Conservation (phyloP, 768 basidiomycete genomes). For the Lentinula edodes region DNA sequence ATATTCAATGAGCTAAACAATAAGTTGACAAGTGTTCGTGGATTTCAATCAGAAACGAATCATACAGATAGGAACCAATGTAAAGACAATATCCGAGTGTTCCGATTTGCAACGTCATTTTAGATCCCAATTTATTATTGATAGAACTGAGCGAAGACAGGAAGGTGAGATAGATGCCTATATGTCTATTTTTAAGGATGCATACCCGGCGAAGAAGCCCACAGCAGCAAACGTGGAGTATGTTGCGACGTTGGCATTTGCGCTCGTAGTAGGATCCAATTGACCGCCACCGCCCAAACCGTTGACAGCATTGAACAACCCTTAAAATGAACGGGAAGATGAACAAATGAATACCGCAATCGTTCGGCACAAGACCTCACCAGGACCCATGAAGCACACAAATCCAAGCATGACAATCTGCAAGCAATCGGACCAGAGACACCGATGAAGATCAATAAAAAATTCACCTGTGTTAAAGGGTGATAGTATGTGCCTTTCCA, state of each 20-base stretch:
- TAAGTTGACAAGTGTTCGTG: neutral
- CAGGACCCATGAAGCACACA: conserved; percentile 62
- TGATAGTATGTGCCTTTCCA: conserved; percentile 54
- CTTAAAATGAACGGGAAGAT: conserved; percentile 19
- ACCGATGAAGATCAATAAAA: neutral
- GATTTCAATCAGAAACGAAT: neutral
- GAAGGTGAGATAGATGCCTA: neutral
- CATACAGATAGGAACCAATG: conserved; percentile 68
- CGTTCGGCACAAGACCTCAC: conserved; percentile 23
- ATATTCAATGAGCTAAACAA: conserved; percentile 59
- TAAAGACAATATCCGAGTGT: conserved; percentile 73
- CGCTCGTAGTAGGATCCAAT: conserved; percentile 55
- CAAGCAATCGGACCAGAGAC: neutral
- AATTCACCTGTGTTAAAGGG: conserved; percentile 43
- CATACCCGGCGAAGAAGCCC: conserved; percentile 71
- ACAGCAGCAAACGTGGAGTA: conserved; percentile 60
- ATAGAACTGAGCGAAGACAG: conserved; percentile 43
- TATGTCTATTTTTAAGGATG: neutral
- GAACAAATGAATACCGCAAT: conserved; percentile 11
- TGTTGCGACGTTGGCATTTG: conserved; percentile 65
- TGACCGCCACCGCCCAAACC: conserved; percentile 80
- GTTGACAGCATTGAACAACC: conserved; percentile 75
- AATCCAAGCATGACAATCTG: conserved; percentile 57
- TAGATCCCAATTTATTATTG: conserved; percentile 78
- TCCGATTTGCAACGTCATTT: conserved; percentile 68